A percentile compares a stretch with the other conserved stretches of the same genome.
These are phyloP conservation scores for Ceratobasidium sp. DNA, from an alignment of 1,284 basidiomycete genomes.

Conservation along the genomic window DNA sequence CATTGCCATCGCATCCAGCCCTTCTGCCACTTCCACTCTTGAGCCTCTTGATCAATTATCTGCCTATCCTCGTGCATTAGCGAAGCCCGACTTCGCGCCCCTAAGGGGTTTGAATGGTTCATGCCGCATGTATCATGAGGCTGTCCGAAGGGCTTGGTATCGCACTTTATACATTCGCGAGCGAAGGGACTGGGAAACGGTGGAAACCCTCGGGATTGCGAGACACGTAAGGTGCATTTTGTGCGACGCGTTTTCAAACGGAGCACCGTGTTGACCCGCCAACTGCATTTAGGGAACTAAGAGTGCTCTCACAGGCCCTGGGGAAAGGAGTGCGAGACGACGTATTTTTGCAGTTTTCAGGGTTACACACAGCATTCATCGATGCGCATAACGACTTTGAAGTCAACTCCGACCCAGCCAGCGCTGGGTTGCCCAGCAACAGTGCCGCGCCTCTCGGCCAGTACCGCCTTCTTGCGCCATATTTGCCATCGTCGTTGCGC, in stretches of 20 bases:
- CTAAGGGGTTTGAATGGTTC: slow-evolving; percentile 2
- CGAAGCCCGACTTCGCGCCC: slow-evolving; percentile 2
- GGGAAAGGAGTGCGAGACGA: not conserved
- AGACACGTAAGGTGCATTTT: slow-evolving; percentile 1
- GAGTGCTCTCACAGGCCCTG: slow-evolving; percentile 5
- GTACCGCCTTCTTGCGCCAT: slow-evolving; percentile 29
- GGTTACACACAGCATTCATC: slow-evolving; percentile 2
- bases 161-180: not conserved
- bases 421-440: not conserved
- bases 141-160: slow-evolving; percentile 26
- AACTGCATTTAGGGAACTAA: not conserved
- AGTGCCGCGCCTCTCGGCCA: slow-evolving; percentile 13
- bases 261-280: not conserved
- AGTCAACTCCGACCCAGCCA: not conserved
- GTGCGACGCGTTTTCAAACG: not conserved
- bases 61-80: not conserved
- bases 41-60: slow-evolving; percentile 9
- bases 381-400: slow-evolving; percentile 26
- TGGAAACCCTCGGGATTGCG: not conserved
- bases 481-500: slow-evolving; percentile 21
- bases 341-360: slow-evolving; percentile 3
- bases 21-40: not conserved
- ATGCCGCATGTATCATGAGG: slow-evolving; percentile 8
- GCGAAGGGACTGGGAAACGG: slow-evolving; percentile 7
- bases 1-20: not conserved